These are phyloP conservation scores for Kuraishia capsulata DNA, from an alignment of 805 yeast genomes.

Conservation along the genomic window DNA sequence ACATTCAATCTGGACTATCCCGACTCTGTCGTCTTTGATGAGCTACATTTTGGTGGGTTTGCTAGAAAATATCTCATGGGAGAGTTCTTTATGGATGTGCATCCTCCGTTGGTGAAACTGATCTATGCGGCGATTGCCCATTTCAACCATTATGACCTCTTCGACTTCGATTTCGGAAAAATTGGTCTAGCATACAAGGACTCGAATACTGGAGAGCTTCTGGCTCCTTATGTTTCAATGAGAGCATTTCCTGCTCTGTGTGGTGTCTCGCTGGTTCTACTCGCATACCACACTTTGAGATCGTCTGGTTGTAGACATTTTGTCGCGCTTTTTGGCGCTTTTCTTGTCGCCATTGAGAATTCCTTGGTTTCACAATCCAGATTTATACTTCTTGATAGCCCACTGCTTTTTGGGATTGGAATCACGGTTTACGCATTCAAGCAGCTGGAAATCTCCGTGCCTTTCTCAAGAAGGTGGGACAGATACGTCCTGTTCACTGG, in stretches of 20 bases:
- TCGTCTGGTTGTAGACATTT: slow-evolving; percentile 41
- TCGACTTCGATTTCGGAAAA: slow-evolving; percentile 55
- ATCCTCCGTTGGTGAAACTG: slow-evolving; percentile 76
- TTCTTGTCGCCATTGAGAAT: slow-evolving; percentile 52
- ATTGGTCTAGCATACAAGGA: slow-evolving; percentile 44
- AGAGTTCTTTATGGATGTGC: slow-evolving; percentile 63
- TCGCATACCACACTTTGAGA: slow-evolving; percentile 48
- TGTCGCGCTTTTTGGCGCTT: slow-evolving; percentile 41
- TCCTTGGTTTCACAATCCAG: slow-evolving; percentile 57
- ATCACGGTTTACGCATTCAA: slow-evolving; percentile 41
- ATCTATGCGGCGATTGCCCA: slow-evolving; percentile 62
- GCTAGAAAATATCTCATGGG: slow-evolving; percentile 72
- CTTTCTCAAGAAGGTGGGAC: slow-evolving; percentile 45
- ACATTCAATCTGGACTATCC: slow-evolving; percentile 40
- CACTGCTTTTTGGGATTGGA: slow-evolving; percentile 34
- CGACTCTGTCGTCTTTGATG: slow-evolving; percentile 81
- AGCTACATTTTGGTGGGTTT: slow-evolving; percentile 94
- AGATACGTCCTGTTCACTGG: slow-evolving; percentile 38
- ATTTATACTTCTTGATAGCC: slow-evolving; percentile 35
- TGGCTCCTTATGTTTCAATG: slow-evolving; percentile 41
- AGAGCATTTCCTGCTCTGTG: slow-evolving; percentile 47
- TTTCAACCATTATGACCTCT: slow-evolving; percentile 55
- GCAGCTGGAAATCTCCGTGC: slow-evolving; percentile 19
- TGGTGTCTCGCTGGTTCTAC: slow-evolving; percentile 43
- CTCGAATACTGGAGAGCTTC: slow-evolving; percentile 3